Base-by-base conservation (phyloP, 257 asterid genomes). In the Plantago ovata region DNA sequence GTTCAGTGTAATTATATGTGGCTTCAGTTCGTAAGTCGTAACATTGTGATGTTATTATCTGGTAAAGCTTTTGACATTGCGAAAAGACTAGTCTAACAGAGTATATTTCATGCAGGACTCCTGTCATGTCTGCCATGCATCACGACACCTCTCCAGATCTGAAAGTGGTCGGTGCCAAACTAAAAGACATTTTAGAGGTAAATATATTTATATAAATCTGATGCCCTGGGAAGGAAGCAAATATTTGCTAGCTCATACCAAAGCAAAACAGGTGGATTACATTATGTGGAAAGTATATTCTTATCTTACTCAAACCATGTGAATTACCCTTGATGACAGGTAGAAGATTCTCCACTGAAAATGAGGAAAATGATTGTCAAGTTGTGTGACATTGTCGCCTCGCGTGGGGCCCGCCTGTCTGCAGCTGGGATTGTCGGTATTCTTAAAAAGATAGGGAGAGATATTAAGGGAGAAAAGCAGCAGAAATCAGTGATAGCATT, bases 331-430 rank as follows among this genome's bases (percentile, higher is more conserved):
- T 52, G 8, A 7, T 24, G 54, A 24, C 76, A 91, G 98, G 58
- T 91, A 46, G 73, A 86, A 4, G 65, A 69, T 60, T 77, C 95
- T 53, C 77, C 95, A 24, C 58, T 84, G 40, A 84, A 72, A 77
- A 70, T 69, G 75, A 74, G 96, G 67, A 81, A 75, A 81, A 68
- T 72, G 64, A 33, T 87, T 7, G 86, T 87, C 21, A 71, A 75
- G 62, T 19, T 85, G 43, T 91, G 98, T 24, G 87, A 87, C 63
- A 61, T 85, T n/a, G 77, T 87, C 1, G 79, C 95, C 52, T 53
- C 77, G 7, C 94, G 95, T 56, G 98, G 90, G 60, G 95, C 96
- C 55, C 86, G 92, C 9, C 96, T 87, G 3, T 64, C 96, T 0
- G 96, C 96, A 2, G 96, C 96, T 18, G 96, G 94, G 60, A 77